Evolutionary conservation across 306 rosid genomes (phyloP).

Genomic region (Vigna radiata): DNA sequence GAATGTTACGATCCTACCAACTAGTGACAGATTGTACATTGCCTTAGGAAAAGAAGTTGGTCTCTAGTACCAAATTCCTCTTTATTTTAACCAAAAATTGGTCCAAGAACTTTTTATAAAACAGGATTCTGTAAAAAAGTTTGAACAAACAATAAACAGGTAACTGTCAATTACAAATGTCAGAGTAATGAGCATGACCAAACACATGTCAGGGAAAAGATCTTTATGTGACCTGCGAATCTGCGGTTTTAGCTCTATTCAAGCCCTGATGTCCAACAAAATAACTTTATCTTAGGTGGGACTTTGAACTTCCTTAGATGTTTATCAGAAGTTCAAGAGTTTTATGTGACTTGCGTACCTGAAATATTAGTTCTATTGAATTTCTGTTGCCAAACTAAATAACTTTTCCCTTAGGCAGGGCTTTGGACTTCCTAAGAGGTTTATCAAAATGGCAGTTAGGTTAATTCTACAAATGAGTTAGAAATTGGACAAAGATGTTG

Average conservation of each 20-base stretch:
- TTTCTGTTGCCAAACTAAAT: slow-evolving; percentile 11
- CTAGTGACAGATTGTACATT: background rate
- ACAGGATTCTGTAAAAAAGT: too few species aligned
- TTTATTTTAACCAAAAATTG: too few species aligned
- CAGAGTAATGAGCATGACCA: background rate
- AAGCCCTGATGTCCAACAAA: slow-evolving; percentile 10
- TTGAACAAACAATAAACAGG: too few species aligned
- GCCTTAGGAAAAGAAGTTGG: background rate
- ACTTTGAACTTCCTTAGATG: slow-evolving; percentile 12
- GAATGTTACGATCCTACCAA: background rate
- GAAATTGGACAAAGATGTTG: slow-evolving; percentile 12
- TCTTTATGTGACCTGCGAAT: slow-evolving; percentile 22
- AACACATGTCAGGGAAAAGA: slow-evolving; percentile 9
- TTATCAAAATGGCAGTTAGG: background rate
- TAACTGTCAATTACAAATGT: too few species aligned
- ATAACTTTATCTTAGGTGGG: background rate
- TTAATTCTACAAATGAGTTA: background rate
- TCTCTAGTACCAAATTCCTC: too few species aligned
- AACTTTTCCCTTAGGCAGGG: background rate
- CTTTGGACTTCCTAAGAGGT: slow-evolving; percentile 17
- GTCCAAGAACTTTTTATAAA: too few species aligned
- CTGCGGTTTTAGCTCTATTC: slow-evolving; percentile 20
- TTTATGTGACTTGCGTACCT: slow-evolving; percentile 12
- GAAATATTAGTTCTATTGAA: slow-evolving; percentile 24
- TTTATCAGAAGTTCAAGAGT: slow-evolving; percentile 16